These are phyloP conservation scores for Aspergillus sp. DNA, from an alignment of 2,329 filamentous ascomycete species.

Conservation along the genomic window DNA sequence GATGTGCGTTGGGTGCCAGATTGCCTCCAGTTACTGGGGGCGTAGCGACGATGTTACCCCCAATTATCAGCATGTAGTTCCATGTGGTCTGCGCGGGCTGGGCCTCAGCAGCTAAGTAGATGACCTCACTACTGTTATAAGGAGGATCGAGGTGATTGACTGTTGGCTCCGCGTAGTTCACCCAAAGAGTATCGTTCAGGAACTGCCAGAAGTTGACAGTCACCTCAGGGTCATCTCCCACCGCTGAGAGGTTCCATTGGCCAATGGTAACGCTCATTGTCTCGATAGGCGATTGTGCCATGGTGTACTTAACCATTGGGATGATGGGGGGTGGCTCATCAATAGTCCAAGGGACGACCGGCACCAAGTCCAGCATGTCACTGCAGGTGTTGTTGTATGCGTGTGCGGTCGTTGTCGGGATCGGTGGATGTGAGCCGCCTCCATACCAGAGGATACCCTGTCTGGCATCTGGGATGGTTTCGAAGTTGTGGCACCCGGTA, in stretches of 20 bases:
- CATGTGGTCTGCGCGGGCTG: not conserved
- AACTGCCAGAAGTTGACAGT: conserved; percentile 7
- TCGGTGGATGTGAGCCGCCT: not conserved
- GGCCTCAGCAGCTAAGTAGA: not conserved
- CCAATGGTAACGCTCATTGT: not conserved
- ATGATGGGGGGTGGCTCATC: not conserved
- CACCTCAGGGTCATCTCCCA: not conserved
- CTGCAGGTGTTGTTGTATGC: conserved; percentile 2
- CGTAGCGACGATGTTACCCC: not conserved
- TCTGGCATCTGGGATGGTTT: conserved; percentile 4
- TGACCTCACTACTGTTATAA: not conserved
- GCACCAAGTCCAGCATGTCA: not conserved
- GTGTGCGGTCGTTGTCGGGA: not conserved
- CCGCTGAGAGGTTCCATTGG: not conserved
- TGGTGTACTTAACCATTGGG: not conserved
- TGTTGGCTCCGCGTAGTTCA: conserved; percentile 7
- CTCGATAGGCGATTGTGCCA: not conserved
- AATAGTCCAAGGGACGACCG: conserved; percentile 3
- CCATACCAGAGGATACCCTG: conserved; percentile 14
- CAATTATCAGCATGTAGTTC: conserved; percentile 13
- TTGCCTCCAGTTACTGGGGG: not conserved
- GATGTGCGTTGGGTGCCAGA: conserved; percentile 3
- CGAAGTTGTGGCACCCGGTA: conserved; percentile 8
- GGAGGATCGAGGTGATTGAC: conserved; percentile 6
- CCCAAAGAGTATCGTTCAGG: not conserved